Conservation (phyloP, 2,329 filamentous ascomycete species). For the Diatrype stigma region DNA sequence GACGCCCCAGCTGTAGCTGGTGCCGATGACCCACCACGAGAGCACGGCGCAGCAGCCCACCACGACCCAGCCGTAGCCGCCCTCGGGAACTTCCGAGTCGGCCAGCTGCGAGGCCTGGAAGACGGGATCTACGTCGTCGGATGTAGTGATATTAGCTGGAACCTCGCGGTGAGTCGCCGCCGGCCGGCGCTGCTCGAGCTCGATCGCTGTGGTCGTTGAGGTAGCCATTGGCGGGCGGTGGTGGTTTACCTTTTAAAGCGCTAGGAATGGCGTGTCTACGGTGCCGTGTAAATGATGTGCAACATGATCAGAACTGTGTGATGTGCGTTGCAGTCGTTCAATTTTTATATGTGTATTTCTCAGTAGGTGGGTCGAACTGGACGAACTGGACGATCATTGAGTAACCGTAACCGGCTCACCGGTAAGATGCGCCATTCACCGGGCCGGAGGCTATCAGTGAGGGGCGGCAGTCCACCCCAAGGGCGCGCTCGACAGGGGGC, state of each 20-base stretch:
- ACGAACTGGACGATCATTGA: too few species aligned
- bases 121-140: not conserved
- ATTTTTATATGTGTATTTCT: too few species aligned
- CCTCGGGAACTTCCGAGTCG: constrained; percentile 36
- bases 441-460: too few species aligned
- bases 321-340: too few species aligned
- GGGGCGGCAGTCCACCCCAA: too few species aligned
- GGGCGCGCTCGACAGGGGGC: too few species aligned
- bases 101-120: not conserved
- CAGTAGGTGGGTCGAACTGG: too few species aligned
- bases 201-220: not conserved
- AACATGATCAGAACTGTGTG: not conserved
- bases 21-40: constrained; percentile 54
- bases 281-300: too few species aligned
- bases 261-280: too few species aligned
- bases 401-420: too few species aligned
- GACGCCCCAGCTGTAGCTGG: constrained; percentile 56
- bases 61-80: constrained; percentile 54
- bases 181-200: not conserved
- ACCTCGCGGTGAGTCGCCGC: not conserved
- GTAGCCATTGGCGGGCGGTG: not conserved
- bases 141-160: not conserved
- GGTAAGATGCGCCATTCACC: too few species aligned
- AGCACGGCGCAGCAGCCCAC: constrained; percentile 46
- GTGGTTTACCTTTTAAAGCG: too few species aligned